Percentiles rank a stretch among this genome's conserved stretches.
phyloP scores from a whole-genome alignment of 2,329 filamentous ascomycete genomes.

The Hawksworthiomyces lignivorus region DNA sequence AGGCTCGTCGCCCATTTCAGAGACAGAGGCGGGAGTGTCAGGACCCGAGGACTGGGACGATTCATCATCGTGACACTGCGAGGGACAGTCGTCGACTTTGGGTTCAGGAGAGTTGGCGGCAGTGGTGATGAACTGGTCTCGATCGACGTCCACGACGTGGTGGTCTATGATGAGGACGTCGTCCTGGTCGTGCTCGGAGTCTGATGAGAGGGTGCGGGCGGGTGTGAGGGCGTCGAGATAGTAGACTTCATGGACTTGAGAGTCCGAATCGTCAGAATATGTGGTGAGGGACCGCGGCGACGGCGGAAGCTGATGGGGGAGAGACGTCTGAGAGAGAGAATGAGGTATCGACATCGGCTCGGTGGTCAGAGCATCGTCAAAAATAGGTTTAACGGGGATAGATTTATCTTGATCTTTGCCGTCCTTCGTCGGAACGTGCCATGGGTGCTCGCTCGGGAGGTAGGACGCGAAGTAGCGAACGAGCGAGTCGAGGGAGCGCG shows the following conservation, averaged over 20 bases:
- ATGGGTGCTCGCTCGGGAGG: slow-evolving; percentile 42
- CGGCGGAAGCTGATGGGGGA: slow-evolving; percentile 28
- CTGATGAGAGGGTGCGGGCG: slow-evolving; percentile 43
- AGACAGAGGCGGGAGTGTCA: slow-evolving; percentile 37
- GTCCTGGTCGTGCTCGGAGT: slow-evolving; percentile 36
- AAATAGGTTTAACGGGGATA: too few relatives aligned
- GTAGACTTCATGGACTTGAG: slow-evolving; percentile 29
- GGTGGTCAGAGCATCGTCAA: slow-evolving; percentile 38
- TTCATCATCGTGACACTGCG: slow-evolving; percentile 28
- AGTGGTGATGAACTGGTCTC: background rate
- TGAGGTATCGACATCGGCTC: slow-evolving; percentile 32
- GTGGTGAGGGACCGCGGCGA: slow-evolving; percentile 45
- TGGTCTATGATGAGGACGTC: background rate
- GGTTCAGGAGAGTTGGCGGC: slow-evolving; percentile 19
- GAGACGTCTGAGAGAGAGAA: slow-evolving; percentile 15
- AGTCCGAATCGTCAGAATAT: slow-evolving; percentile 35
- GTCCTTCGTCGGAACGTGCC: slow-evolving; percentile 33
- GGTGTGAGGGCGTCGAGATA: slow-evolving; percentile 28
- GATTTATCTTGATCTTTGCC: too few relatives aligned
- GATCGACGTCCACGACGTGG: too few relatives aligned
- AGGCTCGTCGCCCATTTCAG: slow-evolving; percentile 23
- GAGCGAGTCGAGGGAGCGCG: slow-evolving; percentile 51
- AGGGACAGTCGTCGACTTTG: slow-evolving; percentile 12
- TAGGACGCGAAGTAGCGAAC: slow-evolving; percentile 54
- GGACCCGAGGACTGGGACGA: slow-evolving; percentile 37